Percentiles rank a stretch among this genome's conserved stretches.
Conservation (phyloP, 2,329 filamentous ascomycete species). For the Cercospora canescens region DNA sequence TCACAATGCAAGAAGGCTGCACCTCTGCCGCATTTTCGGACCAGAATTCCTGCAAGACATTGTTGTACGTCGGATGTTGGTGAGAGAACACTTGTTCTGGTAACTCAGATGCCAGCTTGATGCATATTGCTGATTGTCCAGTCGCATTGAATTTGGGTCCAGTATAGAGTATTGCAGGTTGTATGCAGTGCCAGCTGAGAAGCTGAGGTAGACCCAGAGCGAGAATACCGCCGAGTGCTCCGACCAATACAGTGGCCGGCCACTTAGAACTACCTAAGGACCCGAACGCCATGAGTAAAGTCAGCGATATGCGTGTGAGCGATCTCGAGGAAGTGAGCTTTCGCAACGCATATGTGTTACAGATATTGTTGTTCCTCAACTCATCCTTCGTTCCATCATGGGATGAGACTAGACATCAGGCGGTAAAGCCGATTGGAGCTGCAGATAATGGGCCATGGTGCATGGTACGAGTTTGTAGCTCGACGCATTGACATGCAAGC, state of each 20-base stretch:
- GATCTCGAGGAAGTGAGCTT: neutral
- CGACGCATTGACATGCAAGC: too few relatives aligned
- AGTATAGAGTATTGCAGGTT: neutral
- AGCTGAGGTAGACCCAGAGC: neutral
- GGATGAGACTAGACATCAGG: neutral
- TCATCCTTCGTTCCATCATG: neutral
- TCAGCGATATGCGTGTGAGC: neutral
- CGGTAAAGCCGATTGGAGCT: neutral
- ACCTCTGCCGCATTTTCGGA: neutral
- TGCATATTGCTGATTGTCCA: neutral
- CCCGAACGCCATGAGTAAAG: neutral
- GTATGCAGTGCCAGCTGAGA: neutral
- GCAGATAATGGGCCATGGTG: neutral
- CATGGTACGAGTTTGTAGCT: too few relatives aligned
- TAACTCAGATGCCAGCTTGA: neutral
- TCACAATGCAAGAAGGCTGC: conserved; percentile 13
- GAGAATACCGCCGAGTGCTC: neutral
- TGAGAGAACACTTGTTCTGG: neutral
- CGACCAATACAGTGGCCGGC: neutral
- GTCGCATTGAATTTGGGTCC: neutral
- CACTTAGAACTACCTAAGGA: neutral
- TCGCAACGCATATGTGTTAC: neutral
- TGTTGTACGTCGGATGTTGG: neutral
- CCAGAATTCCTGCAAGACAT: neutral
- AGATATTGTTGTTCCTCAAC: neutral